Base-by-base conservation (phyloP, 2,329 filamentous ascomycete genomes). In the Pseudofabraea citricarpa region DNA sequence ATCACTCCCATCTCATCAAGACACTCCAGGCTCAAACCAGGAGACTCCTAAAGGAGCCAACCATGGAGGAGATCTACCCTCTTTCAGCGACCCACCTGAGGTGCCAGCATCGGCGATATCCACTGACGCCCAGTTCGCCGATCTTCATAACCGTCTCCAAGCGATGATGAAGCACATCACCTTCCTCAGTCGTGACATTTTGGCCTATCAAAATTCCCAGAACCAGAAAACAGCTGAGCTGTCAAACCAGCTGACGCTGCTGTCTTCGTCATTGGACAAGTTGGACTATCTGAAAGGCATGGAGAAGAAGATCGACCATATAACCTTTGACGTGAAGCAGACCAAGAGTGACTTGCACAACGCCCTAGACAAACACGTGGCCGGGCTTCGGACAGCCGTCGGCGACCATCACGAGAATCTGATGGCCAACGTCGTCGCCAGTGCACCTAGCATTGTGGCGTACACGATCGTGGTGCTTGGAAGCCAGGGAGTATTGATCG, bases 61-160 rank as follows among this genome's bases (percentile, higher is more conserved):
- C 46, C 47, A 46, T 21, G 20, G 33, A 37, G 63, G 77, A 40
- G 69, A 74, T 36, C 56, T 60, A 23, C 74, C 75, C 57, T 64
- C 67, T 35, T 74, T 74, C 51, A 67, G 67, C 53, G 67, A 56
- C 29, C 43, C 69, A 10, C 49, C 49, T 38, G 54, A 60, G 48
- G 45, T 56, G 36, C 59, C 61, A 19, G 58, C 59, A 2, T 65
- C 55, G 48, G 63, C 65, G 59, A 71, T 55, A 58, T 69, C 56
- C 56, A 64, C 71, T 2, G 66, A 70, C 29, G 65, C 72, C 43
- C 89, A 95, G 64, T 91, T 96, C 60, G 74, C 76, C 24, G 90
- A 96, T 61, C 74, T 97, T 12, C 85, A 95, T 70, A 85, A 85
- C 69, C 85, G 90, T 23, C 70, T 97, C 15, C 88, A 90, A 63